Percentiles rank a stretch among this genome's conserved stretches.
Evolutionary conservation across 306 rosid genomes (phyloP).

Genomic region (Vigna radiata): DNA sequence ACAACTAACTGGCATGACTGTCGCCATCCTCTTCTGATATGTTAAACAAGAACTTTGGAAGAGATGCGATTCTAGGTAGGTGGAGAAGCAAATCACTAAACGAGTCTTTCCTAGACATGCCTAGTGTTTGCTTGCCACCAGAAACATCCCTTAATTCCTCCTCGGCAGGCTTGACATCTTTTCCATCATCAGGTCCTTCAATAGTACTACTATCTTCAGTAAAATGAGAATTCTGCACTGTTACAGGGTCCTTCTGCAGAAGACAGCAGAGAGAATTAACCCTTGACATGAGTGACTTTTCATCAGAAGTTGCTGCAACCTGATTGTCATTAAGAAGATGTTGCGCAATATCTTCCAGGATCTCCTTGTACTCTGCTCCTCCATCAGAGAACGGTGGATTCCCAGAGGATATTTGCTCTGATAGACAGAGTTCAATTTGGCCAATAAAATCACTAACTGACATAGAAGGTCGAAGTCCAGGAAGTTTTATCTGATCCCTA

Average conservation of each 20-base stretch:
- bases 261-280: slow-evolving; percentile 90
- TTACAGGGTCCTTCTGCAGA: slow-evolving; percentile 71
- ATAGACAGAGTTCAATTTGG: slow-evolving; percentile 71
- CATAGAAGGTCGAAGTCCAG: slow-evolving; percentile 73
- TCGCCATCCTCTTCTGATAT: slow-evolving; percentile 72
- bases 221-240: slow-evolving; percentile 48
- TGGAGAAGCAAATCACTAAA: slow-evolving; percentile 72
- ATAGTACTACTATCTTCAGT: slow-evolving; percentile 33
- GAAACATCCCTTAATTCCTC: slow-evolving; percentile 54
- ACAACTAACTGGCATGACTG: slow-evolving; percentile 47
- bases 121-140: slow-evolving; percentile 58
- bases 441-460: slow-evolving; percentile 81
- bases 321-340: slow-evolving; percentile 79
- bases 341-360: slow-evolving; percentile 73
- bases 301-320: slow-evolving; percentile 69
- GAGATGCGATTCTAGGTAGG: slow-evolving; percentile 85
- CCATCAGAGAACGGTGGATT: slow-evolving; percentile 57
- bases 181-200: slow-evolving; percentile 50
- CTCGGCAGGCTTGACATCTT: slow-evolving; percentile 48
- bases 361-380: slow-evolving; percentile 57
- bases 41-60: slow-evolving; percentile 79
- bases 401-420: slow-evolving; percentile 73
- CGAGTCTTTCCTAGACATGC: slow-evolving; percentile 86
- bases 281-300: slow-evolving; percentile 80
- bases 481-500: slow-evolving; percentile 75